Evolutionary conservation across 192 early-diverging fungal genomes (phyloP), one percentile per base, ranked within the genome.

Genomic region (Phlyctochytrium bullatum): DNA sequence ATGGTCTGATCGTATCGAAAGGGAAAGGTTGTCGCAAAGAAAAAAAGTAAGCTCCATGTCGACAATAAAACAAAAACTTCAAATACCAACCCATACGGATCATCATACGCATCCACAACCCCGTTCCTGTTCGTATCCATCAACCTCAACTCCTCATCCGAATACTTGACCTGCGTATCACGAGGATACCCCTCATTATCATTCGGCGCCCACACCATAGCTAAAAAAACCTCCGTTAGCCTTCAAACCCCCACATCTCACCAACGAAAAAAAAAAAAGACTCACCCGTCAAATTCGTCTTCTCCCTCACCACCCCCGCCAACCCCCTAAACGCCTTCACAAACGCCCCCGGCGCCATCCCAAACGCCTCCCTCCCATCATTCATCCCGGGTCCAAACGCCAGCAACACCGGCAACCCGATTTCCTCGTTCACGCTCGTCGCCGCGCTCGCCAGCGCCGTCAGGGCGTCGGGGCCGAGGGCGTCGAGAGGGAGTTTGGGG

Each of bases 91-190:
- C n/a, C n/a, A n/a, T n/a, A 50, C 30, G 66, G 66, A 50, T 68
- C 66, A 35, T 68, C 66, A 17, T 16, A 25, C 4, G 14, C 16
- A 34, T 56, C 58, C 28, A 68, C 4, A 28, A 3, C 14, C 20
- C 66, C 66, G 36, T 68, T 56, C 0, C 35, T 1, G 36, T 68
- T 68, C 59, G 66, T 68, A 28, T 68, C 66, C 29, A 61, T 12
- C 23, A 56, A 50, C n/a, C 40, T 10, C 12, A 14, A n/a, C 40
- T 50, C 10, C 12, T n/a, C 12, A 10, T 50, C 12, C 12, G 40
- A n/a, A 50, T 50, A 14, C 12, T 10, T n/a, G 40, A 50, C 40
- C n/a, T 10, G 40, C 40, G 40, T n/a, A n/a, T 50, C 10, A n/a
- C 10, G n/a, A n/a, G 40, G 40, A 50, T 50, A 50, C n/a, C 10